Evolutionary conservation across 148 eudicot species (phyloP), one percentile per base, ranked within the genome.

Genomic region (Chenopodium album): DNA sequence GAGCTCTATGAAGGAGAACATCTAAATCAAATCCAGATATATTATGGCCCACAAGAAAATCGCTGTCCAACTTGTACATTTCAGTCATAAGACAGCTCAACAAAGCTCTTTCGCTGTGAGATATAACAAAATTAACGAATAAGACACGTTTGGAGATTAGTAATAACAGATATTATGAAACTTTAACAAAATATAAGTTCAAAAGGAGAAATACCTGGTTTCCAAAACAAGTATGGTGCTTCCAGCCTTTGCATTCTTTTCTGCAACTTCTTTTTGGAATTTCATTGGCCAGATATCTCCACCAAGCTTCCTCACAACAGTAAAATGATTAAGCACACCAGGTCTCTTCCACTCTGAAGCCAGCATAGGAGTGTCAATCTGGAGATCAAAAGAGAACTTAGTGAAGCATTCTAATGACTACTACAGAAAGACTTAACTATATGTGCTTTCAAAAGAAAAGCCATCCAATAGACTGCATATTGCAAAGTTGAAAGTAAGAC

Each of bases 1-100:
- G 97, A 78, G 90, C 92, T 90, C 98, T 91, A 66, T 97, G 95
- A 71, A 97, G 95, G 59, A 97, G 92, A 82, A 92, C 91, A 88
- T 94, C 97, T 65, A 97, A 88, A 87, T 97, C 99, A 90, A 94
- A 97, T 76, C 99, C 99, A 85, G 99, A 97, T 71, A 97, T 94
- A 80, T 97, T 97, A 85, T 97, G 99, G 71, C 99, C 99, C 82
- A 94, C 93, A 81, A 97, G 90, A 86, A 97, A 90, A 88, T 97
- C 99, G 71, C 91, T 90, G 79, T 97, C 99, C 86, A 94, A 84
- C 86, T 91, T 94, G 92, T 92, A 91, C 79, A 97, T 81, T 89
- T 97, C 98, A 50, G 81, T 82, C 95, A 97, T 90, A 86, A 97
- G 85, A 83, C 95, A 93, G 80, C 85, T 90, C 80, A 97, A 69